Evolutionary conservation across 1,139 yeast genomes (phyloP), one percentile per base, ranked within the genome.

Genomic region (Arxiozyma slooffiae): DNA sequence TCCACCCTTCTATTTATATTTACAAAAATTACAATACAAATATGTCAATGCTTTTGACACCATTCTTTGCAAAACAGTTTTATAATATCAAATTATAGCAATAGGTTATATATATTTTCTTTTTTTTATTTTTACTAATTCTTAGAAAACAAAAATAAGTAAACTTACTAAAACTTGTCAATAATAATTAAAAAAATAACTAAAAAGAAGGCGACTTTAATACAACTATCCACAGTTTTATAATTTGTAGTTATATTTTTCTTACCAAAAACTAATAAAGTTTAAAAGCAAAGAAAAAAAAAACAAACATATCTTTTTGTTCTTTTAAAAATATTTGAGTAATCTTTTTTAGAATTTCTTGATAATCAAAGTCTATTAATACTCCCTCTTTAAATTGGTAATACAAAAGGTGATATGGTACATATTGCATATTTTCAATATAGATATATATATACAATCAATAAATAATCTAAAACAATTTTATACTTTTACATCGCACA

Each of bases 401-500:
- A 30, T 4, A 14, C n/a, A 4, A 30, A 4, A 4, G 14, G 14
- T 3, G 14, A 11, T 30, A 30, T 6, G 14, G 3, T 30, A 11
- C 6, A 30, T 7, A 30, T 30, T 7, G 14, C 14, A 30, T 30
- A 3, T 6, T 11, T 30, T n/a, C 36, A 30, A 14, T 11, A 30
- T 30, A 30, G 36, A 30, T 16, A 42, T 42, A 30, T 17, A 34
- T 18, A 42, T 42, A 18, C n/a, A 14, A 6, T 18, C 34, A 18
- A 24, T 16, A 41, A 34, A 34, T 20, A 14, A 2, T 30, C 36
- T 30, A 30, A 30, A 30, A 30, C 60, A 62, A n/a, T 41, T 14
- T 40, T 30, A 41, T 34, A 39, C 44, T 49, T 54, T 64, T 7
- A 69, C 73, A 53, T 68, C 70, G 53, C 73, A 70, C 68, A 71